Percentiles rank a stretch among this genome's conserved stretches.
Evolutionary conservation across 2,329 filamentous ascomycete species (phyloP).

Genomic region (Penicillium sp.): DNA sequence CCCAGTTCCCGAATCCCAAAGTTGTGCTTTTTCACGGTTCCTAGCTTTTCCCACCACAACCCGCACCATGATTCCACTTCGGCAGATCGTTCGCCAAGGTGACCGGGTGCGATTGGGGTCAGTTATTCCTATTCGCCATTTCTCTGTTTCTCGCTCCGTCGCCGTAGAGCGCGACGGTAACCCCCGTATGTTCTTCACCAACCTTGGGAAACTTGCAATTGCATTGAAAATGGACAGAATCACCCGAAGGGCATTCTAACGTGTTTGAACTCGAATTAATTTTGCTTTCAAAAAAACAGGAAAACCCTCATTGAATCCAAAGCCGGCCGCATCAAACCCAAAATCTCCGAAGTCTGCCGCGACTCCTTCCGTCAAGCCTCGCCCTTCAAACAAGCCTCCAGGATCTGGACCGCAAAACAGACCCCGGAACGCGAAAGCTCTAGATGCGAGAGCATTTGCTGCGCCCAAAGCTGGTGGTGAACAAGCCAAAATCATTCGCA

Average conservation of each 20-base stretch:
- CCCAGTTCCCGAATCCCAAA: conserved; percentile 4
- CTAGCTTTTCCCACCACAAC: not conserved
- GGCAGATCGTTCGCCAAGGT: conserved; percentile 18
- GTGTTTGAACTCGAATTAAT: not conserved
- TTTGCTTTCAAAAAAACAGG: conserved; percentile 5
- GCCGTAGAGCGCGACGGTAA: conserved; percentile 18
- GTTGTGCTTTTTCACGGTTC: not conserved
- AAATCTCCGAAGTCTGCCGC: conserved; percentile 1
- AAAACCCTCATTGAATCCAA: conserved; percentile 2
- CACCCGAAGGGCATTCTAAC: not conserved
- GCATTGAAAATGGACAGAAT: not conserved
- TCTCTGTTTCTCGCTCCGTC: conserved; percentile 24
- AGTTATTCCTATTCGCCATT: conserved; percentile 22
- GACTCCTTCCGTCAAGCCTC: conserved; percentile 17
- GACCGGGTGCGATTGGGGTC: conserved; percentile 15
- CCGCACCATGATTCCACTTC: conserved; percentile 29
- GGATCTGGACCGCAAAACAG: conserved; percentile 16
- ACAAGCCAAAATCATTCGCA: conserved; percentile 34
- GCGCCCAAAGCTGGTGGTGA: conserved; percentile 29
- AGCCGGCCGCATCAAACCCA: conserved; percentile 7
- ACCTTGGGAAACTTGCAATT: not conserved
- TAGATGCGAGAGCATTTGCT: conserved; percentile 41
- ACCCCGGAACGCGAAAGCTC: conserved; percentile 26
- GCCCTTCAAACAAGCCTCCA: conserved; percentile 16
- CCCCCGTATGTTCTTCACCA: conserved; percentile 25